Percentiles rank a stretch among this genome's conserved stretches.
Conservation (phyloP, 2,329 filamentous ascomycete species). For the Exophiala lecanii-corni region DNA sequence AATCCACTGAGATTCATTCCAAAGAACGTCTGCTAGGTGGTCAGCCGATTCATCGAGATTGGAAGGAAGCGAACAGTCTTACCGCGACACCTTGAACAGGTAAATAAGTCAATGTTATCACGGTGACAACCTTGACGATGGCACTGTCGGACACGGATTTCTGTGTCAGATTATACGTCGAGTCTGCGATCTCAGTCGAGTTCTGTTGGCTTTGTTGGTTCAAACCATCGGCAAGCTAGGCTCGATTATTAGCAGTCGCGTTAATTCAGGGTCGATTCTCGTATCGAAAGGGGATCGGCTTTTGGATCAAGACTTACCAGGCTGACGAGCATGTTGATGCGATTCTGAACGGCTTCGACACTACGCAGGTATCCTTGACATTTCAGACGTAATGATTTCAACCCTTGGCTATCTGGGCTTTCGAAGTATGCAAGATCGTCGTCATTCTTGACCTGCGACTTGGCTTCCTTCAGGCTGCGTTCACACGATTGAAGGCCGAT, state of each 20-base stretch:
- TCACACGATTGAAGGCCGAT: too few relatives aligned
- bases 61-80: conserved; percentile 19
- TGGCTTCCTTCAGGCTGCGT: too few relatives aligned
- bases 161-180: conserved; percentile 25
- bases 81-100: conserved; percentile 38
- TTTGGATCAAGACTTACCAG: neutral
- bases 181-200: neutral
- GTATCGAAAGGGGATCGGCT: neutral
- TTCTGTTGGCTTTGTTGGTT: conserved; percentile 4
- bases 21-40: conserved; percentile 18
- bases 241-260: too few relatives aligned
- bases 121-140: conserved; percentile 30
- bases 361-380: neutral
- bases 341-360: neutral
- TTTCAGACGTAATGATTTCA: neutral
- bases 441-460: too few relatives aligned
- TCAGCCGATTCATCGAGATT: neutral
- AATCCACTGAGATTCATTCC: conserved; percentile 16
- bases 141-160: conserved; percentile 29
- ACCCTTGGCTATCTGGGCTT: conserved; percentile 1
- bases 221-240: conserved; percentile 5
- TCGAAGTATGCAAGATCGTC: too few relatives aligned
- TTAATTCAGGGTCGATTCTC: neutral
- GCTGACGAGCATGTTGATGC: neutral
- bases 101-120: conserved; percentile 31